Percentiles rank a stretch among this genome's conserved stretches.
These are phyloP conservation scores for Acarospora socialis DNA, from an alignment of 2,329 filamentous ascomycete species.

Conservation along the genomic window DNA sequence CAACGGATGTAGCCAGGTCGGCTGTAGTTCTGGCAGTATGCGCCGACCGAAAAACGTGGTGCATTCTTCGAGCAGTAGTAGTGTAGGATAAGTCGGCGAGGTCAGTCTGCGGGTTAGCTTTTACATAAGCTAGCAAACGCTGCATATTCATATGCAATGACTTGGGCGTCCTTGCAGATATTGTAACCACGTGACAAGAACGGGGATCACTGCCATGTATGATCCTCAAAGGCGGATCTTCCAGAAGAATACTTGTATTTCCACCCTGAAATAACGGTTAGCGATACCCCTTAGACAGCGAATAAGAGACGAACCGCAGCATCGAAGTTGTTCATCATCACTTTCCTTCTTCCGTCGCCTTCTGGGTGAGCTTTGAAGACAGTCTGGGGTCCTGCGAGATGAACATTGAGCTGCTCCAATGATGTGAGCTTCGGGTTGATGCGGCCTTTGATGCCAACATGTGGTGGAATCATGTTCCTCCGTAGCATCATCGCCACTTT, in stretches of 20 bases:
- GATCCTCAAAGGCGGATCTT: conserved; percentile 36
- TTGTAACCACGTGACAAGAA: conserved; percentile 37
- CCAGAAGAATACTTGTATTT: conserved; percentile 36
- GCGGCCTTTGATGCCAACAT: conserved; percentile 17
- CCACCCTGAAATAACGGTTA: conserved; percentile 16
- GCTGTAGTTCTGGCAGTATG: conserved; percentile 1
- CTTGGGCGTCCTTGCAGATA: conserved; percentile 38
- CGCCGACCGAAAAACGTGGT: conserved; percentile 12
- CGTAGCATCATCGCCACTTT: conserved; percentile 21
- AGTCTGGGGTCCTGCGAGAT: conserved; percentile 6
- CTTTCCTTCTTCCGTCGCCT: conserved; percentile 3
- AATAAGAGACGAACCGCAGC: conserved; percentile 15
- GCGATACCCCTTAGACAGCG: not conserved
- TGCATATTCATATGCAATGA: conserved; percentile 38
- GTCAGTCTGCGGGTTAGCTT: conserved; percentile 31
- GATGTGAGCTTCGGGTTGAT: conserved; percentile 17
- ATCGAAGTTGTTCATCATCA: conserved; percentile 25
- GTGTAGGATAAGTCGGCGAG: conserved; percentile 46
- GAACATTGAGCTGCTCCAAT: conserved; percentile 14
- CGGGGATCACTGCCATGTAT: conserved; percentile 32
- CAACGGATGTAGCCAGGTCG: conserved; percentile 1
- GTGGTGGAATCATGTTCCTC: conserved; percentile 19
- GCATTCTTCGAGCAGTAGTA: conserved; percentile 17
- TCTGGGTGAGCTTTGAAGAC: conserved; percentile 1
- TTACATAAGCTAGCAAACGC: conserved; percentile 37